Evolutionary conservation across 2,329 filamentous ascomycete species (phyloP), one percentile per base, ranked within the genome.

Genomic region (Metarhizium album): DNA sequence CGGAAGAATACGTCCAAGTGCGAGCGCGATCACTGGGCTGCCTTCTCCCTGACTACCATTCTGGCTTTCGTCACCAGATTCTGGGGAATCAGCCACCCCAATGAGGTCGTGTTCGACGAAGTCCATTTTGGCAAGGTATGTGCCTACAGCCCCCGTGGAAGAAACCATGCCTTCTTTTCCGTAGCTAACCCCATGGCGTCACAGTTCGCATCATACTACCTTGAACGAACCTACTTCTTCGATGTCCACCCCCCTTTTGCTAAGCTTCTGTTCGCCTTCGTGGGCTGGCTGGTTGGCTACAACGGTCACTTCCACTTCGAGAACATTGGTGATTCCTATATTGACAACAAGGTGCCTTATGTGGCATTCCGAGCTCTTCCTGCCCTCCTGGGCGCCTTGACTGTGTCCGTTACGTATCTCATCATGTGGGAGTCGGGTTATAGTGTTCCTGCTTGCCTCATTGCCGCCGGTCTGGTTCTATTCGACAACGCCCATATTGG

Each of bases 361-460:
- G 87, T 98, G 55, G 90, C 93, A 55, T 95, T 94, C 73, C 87
- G 93, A 60, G 86, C 90, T 45, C 81, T 98, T 75, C 93, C 93
- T 42, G 93, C 93, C 53, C 80, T 93, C 47, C 82, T 97, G 59
- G 93, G 93, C 58, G 86, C 93, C 51, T 74, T 98, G 59, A 98
- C 93, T 11, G 89, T 98, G 48, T 86, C 90, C n/a, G 86, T 91
- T 46, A 84, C 88, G 51, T 98, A 95, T 70, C 73, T 95, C 66
- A 98, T 95, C 69, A 98, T 98, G 93, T 98, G 93, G 93, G 93
- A 98, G 71, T 97, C 93, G 47, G 93, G 90, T 56, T 98, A 98
- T 72, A 95, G 89, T 57, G 76, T 98, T 42, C 93, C 93, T 11
- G 93, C 93, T 52, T 95, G 88, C 66, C 74, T 97, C 50, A 76